phyloP scores from a whole-genome alignment of 2,329 filamentous ascomycete species.

The Cladosporium sp. region DNA sequence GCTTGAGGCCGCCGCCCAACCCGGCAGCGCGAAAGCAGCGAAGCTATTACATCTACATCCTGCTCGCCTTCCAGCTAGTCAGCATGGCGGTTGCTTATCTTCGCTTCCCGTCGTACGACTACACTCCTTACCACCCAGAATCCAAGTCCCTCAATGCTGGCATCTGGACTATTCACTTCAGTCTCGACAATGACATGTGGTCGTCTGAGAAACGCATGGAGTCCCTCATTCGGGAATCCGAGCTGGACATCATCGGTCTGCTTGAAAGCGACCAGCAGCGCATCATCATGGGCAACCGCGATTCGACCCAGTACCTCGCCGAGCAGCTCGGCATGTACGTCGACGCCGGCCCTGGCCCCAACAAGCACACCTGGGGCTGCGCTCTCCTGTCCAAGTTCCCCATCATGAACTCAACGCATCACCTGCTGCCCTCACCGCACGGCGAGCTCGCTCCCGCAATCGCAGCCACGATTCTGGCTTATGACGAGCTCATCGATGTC shows the following conservation, averaged over 20 bases:
- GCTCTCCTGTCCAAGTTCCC: conserved; percentile 95
- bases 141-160: conserved; percentile 86
- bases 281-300: conserved; percentile 99
- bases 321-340: conserved; percentile 98
- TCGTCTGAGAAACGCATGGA: conserved; percentile 85
- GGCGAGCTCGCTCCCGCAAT: conserved; percentile 94
- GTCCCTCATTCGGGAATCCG: conserved; percentile 69
- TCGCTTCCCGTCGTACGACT: conserved; percentile 88
- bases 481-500: conserved; percentile 82
- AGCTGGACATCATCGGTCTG: conserved; percentile 94
- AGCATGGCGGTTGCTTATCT: conserved; percentile 77
- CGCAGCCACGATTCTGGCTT: conserved; percentile 90
- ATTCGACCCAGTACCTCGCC: conserved; percentile 88
- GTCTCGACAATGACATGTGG: conserved; percentile 98
- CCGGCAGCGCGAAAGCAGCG: conserved; percentile 48
- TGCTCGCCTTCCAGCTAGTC: conserved; percentile 71
- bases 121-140: conserved; percentile 80
- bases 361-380: conserved; percentile 97
- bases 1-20: conserved; percentile 33
- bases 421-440: conserved; percentile 85
- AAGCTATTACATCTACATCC: conserved; percentile 64
- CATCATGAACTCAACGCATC: conserved; percentile 93
- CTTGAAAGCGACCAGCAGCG: conserved; percentile 89
- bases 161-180: conserved; percentile 99
- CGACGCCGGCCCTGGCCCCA: conserved; percentile 91